Evolutionary conservation across 257 asterid genomes (phyloP), one percentile per base, ranked within the genome.

Genomic region (Penstemon newberryi): DNA sequence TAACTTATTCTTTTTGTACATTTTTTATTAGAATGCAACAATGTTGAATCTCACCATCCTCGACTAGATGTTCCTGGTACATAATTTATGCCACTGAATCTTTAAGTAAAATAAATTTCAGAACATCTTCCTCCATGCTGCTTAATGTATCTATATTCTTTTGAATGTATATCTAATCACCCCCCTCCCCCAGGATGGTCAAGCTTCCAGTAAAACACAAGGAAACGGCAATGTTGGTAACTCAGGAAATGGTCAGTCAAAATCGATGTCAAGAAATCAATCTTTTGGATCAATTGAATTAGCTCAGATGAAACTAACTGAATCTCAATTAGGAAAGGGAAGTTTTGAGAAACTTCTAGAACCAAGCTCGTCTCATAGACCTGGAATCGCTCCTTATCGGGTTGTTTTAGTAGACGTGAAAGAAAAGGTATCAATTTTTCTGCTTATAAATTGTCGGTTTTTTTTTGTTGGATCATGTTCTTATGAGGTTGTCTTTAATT

Each of bases 361-460:
- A 76, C 96, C 97, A 70, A 90, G 99, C 82, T 84, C 85, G 52
- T 81, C 94, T 42, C 92, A 85, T 58, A 62, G 73, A 72, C 99
- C 97, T 54, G 99, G 97, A 73, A 77, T 90, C 46, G 97, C 97
- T 81, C 95, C 99, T 77, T 90, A 93, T 71, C 80, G 99, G 77
- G 86, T 90, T 81, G 92, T 93, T 68, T 84, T 93, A 15, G 99
- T 95, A 56, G 84, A 88, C 75, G 83, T 87, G 55, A 93, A 88
- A 78, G 96, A 93, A 69, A 93, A 84, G 97, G 99, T 90, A 71
- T 62, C 18, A 15, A 18, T 45, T 52, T 59, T 72, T 70, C 18
- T 66, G 8, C 3, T 69, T 70, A 37, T 10, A 50, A 53, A 41
- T 15, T 15, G 18, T 15, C 18, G 18, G 18, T 15, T 15, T 15